Percentiles rank a stretch among this genome's conserved stretches.
phyloP scores from a whole-genome alignment of 768 basidiomycete species.

The Sporobolomyces roseus region DNA sequence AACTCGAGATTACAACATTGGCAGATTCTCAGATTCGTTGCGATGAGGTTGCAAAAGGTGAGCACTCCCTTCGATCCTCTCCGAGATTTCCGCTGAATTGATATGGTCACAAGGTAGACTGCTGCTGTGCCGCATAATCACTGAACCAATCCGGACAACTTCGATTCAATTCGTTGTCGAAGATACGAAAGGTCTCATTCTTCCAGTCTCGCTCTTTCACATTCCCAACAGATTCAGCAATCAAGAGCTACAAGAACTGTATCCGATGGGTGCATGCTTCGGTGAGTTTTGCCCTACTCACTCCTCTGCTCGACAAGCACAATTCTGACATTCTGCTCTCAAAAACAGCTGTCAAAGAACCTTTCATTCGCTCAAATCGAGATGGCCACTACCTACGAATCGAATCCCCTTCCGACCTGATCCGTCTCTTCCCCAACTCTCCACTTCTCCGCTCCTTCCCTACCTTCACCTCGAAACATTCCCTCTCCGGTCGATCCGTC shows the following conservation, averaged over 20 bases:
- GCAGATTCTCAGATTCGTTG: neutral
- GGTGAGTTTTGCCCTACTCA: slow-evolving; percentile 15
- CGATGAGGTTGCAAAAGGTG: neutral
- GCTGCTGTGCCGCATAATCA: slow-evolving; percentile 11
- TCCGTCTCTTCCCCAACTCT: slow-evolving; percentile 22
- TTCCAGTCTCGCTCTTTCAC: slow-evolving; percentile 11
- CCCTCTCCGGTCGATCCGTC: neutral
- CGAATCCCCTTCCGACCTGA: slow-evolving; percentile 22
- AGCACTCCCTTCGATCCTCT: neutral
- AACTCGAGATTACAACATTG: neutral
- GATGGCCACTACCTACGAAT: slow-evolving; percentile 24
- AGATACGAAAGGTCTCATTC: neutral
- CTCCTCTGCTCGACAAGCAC: neutral
- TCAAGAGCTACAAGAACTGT: slow-evolving; percentile 9
- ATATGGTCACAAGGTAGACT: slow-evolving; percentile 1
- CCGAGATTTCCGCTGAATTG: too few relatives aligned
- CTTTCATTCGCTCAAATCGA: slow-evolving; percentile 7
- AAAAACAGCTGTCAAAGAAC: slow-evolving; percentile 27
- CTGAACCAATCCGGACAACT: neutral
- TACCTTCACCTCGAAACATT: neutral
- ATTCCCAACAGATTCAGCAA: neutral
- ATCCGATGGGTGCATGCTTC: slow-evolving; percentile 11
- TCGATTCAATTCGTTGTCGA: slow-evolving; percentile 33
- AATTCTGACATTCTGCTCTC: neutral
- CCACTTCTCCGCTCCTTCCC: neutral